phyloP scores from a whole-genome alignment of 2,329 filamentous ascomycete species.

The Diaporthe capsici region DNA sequence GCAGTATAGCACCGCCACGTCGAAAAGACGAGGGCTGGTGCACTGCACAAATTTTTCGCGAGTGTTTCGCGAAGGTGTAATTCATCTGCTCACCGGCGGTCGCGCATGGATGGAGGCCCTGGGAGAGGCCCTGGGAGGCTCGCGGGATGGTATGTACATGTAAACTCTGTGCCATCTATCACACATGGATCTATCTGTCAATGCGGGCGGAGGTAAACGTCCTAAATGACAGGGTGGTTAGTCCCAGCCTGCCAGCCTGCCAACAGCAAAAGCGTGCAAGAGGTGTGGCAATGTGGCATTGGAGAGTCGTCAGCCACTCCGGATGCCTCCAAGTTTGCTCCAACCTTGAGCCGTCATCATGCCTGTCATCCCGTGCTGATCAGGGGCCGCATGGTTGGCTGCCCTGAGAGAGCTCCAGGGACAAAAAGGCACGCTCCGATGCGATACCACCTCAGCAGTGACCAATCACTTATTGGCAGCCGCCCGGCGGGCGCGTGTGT shows the following conservation, averaged over 20 bases:
- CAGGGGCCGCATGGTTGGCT: slow-evolving; percentile 32
- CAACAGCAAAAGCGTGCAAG: background rate
- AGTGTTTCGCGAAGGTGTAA: background rate
- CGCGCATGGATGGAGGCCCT: background rate
- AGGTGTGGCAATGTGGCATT: background rate
- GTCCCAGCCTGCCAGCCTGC: background rate
- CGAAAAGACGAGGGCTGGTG: background rate
- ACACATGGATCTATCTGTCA: background rate
- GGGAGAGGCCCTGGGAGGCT: too few species aligned
- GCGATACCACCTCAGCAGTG: slow-evolving; percentile 13
- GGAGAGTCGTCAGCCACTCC: slow-evolving; percentile 25
- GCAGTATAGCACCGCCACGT: background rate
- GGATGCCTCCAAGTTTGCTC: background rate
- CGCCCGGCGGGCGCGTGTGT: background rate
- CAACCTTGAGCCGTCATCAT: slow-evolving; percentile 24
- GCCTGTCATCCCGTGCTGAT: slow-evolving; percentile 36
- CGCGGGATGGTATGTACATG: background rate
- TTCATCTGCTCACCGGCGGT: background rate
- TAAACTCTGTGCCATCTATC: background rate
- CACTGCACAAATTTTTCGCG: background rate
- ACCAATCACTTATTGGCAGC: slow-evolving; percentile 19
- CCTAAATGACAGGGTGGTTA: background rate
- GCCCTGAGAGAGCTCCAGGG: slow-evolving; percentile 20
- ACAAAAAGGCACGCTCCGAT: slow-evolving; percentile 11
- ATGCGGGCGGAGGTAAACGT: background rate